Evolutionary conservation across 345 rosid genomes (phyloP).

Genomic region (Punica granatum): DNA sequence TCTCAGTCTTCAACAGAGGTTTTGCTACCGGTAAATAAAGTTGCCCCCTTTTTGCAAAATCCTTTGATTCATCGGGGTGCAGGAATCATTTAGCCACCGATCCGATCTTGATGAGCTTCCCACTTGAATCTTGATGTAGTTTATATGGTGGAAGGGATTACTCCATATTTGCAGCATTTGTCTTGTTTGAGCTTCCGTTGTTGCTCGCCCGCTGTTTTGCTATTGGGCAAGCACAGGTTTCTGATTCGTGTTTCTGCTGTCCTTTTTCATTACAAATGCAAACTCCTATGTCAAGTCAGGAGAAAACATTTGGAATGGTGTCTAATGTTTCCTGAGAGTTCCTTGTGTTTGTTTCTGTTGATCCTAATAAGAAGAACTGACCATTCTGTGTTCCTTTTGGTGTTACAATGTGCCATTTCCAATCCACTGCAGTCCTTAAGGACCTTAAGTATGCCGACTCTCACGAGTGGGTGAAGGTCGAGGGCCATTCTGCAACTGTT

Average conservation of each 20-base stretch:
- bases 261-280: not conserved
- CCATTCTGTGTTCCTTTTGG: not conserved
- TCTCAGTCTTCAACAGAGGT: conserved; percentile 63
- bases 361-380: not conserved
- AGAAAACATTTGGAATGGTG: not conserved
- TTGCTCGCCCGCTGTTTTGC: not conserved
- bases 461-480: conserved; percentile 92
- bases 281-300: not conserved
- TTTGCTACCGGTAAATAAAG: conserved; percentile 51
- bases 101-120: not conserved
- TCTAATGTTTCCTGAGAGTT: not conserved
- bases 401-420: too few species aligned
- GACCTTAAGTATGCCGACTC: conserved; percentile 83
- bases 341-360: not conserved
- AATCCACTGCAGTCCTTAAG: conserved; percentile 46
- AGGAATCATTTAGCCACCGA: too few species aligned
- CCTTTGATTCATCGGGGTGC: not conserved
- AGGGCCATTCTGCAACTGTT: conserved; percentile 62
- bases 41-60: not conserved
- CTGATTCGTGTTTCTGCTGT: not conserved
- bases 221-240: not conserved
- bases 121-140: not conserved
- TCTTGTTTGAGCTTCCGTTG: not conserved
- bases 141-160: not conserved
- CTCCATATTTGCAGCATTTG: not conserved